A percentile compares a stretch with the other conserved stretches of the same genome.
Conservation (phyloP, 2,329 filamentous ascomycete species). For the Penicillium psychrosexuale region DNA sequence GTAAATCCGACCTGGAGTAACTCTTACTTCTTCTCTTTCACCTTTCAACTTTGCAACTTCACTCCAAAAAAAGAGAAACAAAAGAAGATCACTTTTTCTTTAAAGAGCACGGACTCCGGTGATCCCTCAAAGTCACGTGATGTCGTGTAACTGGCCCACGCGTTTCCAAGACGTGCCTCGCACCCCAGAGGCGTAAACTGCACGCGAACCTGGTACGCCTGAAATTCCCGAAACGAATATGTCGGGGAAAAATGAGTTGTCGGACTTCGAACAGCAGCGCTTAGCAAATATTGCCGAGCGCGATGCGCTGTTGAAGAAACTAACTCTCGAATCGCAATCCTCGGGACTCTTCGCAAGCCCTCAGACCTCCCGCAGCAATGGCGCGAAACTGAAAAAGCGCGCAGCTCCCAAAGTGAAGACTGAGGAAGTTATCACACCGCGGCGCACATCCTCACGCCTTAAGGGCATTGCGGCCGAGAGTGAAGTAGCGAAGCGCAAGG, state of each 20-base stretch:
- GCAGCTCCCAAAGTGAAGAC: constrained; percentile 59
- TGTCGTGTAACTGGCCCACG: constrained; percentile 15
- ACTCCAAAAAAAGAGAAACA: neutral
- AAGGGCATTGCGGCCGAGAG: constrained; percentile 63
- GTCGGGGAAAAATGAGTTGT: constrained; percentile 54
- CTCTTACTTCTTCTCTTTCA: neutral
- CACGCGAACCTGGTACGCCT: neutral
- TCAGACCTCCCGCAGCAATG: constrained; percentile 48
- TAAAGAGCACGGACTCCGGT: neutral
- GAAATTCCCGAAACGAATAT: neutral
- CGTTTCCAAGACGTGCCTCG: constrained; percentile 5
- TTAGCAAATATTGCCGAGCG: constrained; percentile 85
- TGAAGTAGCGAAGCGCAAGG: constrained; percentile 66
- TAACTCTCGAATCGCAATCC: constrained; percentile 64
- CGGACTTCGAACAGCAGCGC: constrained; percentile 81
- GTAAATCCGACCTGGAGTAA: neutral
- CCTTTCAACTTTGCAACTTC: neutral
- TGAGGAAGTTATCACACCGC: constrained; percentile 55
- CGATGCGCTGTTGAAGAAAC: constrained; percentile 74
- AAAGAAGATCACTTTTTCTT: neutral
- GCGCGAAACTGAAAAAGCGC: constrained; percentile 49
- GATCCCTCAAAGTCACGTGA: constrained; percentile 16
- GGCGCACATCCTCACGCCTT: constrained; percentile 61
- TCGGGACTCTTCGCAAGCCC: constrained; percentile 63
- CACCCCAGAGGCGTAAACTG: neutral